These are phyloP conservation scores for Coniochaeta ligniaria DNA, from an alignment of 2,329 filamentous ascomycete species.

Conservation along the genomic window DNA sequence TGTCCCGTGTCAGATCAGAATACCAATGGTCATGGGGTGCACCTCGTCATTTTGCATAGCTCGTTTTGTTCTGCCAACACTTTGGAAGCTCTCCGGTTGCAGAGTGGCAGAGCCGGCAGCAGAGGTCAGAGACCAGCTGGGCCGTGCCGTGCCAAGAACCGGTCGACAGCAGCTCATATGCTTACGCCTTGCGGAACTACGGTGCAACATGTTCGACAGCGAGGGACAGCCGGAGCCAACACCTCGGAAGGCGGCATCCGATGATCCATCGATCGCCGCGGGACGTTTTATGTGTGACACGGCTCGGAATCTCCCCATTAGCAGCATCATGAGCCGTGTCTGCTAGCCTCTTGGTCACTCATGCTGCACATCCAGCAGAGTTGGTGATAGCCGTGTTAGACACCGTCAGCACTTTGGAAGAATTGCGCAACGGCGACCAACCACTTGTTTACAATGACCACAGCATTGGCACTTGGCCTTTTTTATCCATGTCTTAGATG, in stretches of 20 bases:
- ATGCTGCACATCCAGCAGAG: not conserved
- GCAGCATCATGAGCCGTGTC: not conserved
- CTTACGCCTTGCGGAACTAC: not conserved
- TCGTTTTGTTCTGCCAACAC: not conserved
- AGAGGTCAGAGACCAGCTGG: not conserved
- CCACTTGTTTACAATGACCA: not conserved
- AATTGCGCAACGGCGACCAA: not conserved
- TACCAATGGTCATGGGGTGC: not conserved
- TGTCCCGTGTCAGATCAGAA: not conserved
- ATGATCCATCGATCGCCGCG: not conserved
- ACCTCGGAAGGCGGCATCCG: not conserved
- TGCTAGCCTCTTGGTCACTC: not conserved
- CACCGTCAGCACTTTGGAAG: not conserved
- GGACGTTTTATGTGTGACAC: not conserved
- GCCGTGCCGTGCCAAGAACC: not conserved
- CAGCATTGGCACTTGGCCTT: not conserved
- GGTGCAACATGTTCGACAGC: not conserved
- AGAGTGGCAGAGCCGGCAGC: not conserved
- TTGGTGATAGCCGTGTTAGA: not conserved
- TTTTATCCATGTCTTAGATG: not conserved
- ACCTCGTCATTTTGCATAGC: not conserved
- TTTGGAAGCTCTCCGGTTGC: not conserved
- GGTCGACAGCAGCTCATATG: not conserved
- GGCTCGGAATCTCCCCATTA: not conserved
- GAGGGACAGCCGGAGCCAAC: not conserved